Conservation (phyloP, 1,139 yeast genomes). For the Diutina catenulata region DNA sequence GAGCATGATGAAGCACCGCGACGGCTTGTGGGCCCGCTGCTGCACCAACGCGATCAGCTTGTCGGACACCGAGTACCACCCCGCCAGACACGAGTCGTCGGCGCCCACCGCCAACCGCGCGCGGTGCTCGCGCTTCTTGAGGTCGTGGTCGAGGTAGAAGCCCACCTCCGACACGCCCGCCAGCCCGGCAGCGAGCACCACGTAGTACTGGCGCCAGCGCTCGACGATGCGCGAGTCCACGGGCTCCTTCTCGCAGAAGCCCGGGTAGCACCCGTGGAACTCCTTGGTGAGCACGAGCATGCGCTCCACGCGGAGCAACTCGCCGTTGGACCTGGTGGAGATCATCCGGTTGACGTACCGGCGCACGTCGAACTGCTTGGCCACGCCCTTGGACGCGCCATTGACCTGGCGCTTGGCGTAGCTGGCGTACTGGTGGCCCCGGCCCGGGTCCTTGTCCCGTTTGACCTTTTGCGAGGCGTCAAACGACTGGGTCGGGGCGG, state of each 20-base stretch:
- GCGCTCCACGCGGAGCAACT: conserved; percentile 50
- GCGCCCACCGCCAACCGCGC: background rate
- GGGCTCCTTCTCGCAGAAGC: conserved; percentile 31
- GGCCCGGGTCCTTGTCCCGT: too few species aligned
- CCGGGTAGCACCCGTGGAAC: conserved; percentile 10
- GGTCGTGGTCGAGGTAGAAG: background rate
- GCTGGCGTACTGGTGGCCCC: too few species aligned
- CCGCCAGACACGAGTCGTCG: background rate
- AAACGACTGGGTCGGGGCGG: too few species aligned
- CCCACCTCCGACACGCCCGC: background rate
- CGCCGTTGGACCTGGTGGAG: conserved; percentile 33
- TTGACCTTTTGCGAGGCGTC: too few species aligned
- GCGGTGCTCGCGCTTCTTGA: background rate
- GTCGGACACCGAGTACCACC: background rate
- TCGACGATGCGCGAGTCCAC: conserved; percentile 47
- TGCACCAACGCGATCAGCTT: conserved; percentile 3
- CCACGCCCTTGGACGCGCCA: too few species aligned
- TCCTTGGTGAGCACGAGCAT: conserved; percentile 50
- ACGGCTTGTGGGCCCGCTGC: background rate
- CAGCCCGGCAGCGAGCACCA: conserved; percentile 21
- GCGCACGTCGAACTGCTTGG: too few species aligned
- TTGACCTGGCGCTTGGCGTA: too few species aligned
- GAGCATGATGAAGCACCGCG: background rate
- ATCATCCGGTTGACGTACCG: background rate
- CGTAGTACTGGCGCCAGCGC: conserved; percentile 66